A percentile compares a stretch with the other conserved stretches of the same genome.
These are phyloP conservation scores for Waltergamsia citrina DNA, from an alignment of 2,329 filamentous ascomycete species.

Conservation along the genomic window DNA sequence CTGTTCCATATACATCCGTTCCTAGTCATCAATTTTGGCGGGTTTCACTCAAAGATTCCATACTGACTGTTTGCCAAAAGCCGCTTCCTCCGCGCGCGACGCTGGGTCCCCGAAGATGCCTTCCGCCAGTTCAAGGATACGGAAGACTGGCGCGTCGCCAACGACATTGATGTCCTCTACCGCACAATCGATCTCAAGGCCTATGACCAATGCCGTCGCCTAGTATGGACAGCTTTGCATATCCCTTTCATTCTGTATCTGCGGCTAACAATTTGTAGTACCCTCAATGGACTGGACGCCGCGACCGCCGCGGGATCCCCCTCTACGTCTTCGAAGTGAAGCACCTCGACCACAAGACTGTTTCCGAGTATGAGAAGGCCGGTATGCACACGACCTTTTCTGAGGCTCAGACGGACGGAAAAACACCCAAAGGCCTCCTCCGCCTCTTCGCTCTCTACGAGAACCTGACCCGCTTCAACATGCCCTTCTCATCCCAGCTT, in stretches of 20 bases:
- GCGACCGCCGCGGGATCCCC: conserved; percentile 84
- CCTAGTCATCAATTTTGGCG: no score
- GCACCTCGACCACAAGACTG: conserved; percentile 72
- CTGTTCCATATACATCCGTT: no score
- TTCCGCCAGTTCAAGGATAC: conserved; percentile 80
- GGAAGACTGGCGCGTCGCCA: conserved; percentile 76
- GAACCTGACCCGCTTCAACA: conserved; percentile 77
- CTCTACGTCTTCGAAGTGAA: conserved; percentile 86
- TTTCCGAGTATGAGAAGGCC: conserved; percentile 67
- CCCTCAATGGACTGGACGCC: conserved; percentile 87
- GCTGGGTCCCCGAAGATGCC: conserved; percentile 70
- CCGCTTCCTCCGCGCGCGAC: conserved; percentile 77
- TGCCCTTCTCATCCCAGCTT: conserved; percentile 75
- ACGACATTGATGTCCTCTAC: conserved; percentile 71
- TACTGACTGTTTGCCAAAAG: conserved; percentile 38
- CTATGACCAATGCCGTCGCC: conserved; percentile 68
- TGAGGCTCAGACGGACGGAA: conserved; percentile 55
- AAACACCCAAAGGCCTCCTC: conserved; percentile 65
- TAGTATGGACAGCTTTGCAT: no score
- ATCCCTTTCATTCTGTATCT: no score
- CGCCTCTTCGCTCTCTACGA: conserved; percentile 91
- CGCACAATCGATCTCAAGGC: conserved; percentile 77
- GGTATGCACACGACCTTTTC: conserved; percentile 37
- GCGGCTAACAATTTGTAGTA: no score
- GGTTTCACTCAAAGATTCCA: no score